These are phyloP conservation scores for Leccinum broughii DNA, from an alignment of 768 basidiomycete species.

Conservation along the genomic window DNA sequence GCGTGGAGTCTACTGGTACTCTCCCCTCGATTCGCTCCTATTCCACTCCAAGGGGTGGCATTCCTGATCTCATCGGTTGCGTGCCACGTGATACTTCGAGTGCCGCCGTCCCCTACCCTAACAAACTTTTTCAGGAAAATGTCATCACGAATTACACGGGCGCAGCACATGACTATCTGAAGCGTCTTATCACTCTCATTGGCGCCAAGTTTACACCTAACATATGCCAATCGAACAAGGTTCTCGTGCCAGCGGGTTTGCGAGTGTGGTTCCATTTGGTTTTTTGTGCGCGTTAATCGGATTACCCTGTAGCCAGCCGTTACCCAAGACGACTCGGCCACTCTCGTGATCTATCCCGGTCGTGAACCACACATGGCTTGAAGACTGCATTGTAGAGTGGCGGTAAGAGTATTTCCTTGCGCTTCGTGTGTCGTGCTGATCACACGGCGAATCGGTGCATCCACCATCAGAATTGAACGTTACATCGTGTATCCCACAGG, in stretches of 20 bases:
- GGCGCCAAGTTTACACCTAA: slow-evolving; percentile 82
- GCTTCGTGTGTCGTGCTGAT: not conserved
- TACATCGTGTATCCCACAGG: slow-evolving; percentile 71
- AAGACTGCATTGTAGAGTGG: slow-evolving; percentile 90
- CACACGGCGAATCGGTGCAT: slow-evolving; percentile 30
- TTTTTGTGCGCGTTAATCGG: not conserved
- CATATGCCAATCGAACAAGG: slow-evolving; percentile 75
- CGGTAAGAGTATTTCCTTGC: slow-evolving; percentile 24
- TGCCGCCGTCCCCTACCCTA: not conserved
- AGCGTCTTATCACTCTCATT: slow-evolving; percentile 73
- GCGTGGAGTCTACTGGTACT: slow-evolving; percentile 65
- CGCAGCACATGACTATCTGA: slow-evolving; percentile 67
- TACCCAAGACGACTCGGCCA: slow-evolving; percentile 70
- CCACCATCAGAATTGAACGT: slow-evolving; percentile 62
- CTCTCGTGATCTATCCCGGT: slow-evolving; percentile 79
- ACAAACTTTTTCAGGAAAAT: slow-evolving; percentile 51
- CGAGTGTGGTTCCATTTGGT: slow-evolving; percentile 39
- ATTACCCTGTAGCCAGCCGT: slow-evolving; percentile 33
- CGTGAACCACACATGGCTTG: slow-evolving; percentile 90
- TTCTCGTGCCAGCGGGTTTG: slow-evolving; percentile 76
- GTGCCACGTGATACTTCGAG: slow-evolving; percentile 42
- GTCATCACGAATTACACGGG: slow-evolving; percentile 91
- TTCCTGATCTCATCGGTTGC: slow-evolving; percentile 59
- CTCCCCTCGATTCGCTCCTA: slow-evolving; percentile 72
- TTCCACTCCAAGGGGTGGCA: slow-evolving; percentile 36